Base-by-base conservation (phyloP, 306 rosid genomes). In the Cucurbita maxima region DNA sequence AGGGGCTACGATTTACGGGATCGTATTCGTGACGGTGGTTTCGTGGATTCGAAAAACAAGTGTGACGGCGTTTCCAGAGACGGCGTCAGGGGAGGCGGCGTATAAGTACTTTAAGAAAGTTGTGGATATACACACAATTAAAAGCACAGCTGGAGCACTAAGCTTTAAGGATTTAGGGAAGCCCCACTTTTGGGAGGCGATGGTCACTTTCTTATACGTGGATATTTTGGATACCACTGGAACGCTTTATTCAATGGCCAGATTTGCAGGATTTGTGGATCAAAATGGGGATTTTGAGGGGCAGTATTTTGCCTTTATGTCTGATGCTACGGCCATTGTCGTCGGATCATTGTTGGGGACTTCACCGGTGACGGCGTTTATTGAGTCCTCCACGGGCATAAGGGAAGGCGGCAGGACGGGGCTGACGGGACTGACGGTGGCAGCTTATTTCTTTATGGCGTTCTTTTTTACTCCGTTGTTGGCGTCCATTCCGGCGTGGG, bases 401-500 rank as follows among this genome's bases (percentile, higher is more conserved):
- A 57, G 96, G 64, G 99, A 95, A n/a, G 99, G 99, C 0, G 99
- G 99, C 0, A 6, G 97, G 50, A 95, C 99, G 20, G 99, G 99
- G 41, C 44, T 95, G 30, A 95, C 99, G 18, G 99, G 96, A 50
- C 3, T 95, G 7, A 88, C 96, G 68, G 96, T 84, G 16, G 96
- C 85, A 0, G 85, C 57, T 7, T 95, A 88, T 52, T 95, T 95
- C 75, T 75, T 95, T 0, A 4, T 86, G 58, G 91, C 99, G 7
- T 82, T 95, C 16, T 95, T 95, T 79, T 86, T 95, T 54, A 95
- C 99, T 74, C 99, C 99, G 81, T 54, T 95, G 73, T 25, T 95
- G 84, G 99, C 99, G 22, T 91, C 99, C 18, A 95, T 95, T 44
- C 99, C 99, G 34, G 88, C 96, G 4, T 95, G 99, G 99, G 99